phyloP scores from a whole-genome alignment of 371 early-diverging fungal genomes.

The Zopfochytrium polystomum region DNA sequence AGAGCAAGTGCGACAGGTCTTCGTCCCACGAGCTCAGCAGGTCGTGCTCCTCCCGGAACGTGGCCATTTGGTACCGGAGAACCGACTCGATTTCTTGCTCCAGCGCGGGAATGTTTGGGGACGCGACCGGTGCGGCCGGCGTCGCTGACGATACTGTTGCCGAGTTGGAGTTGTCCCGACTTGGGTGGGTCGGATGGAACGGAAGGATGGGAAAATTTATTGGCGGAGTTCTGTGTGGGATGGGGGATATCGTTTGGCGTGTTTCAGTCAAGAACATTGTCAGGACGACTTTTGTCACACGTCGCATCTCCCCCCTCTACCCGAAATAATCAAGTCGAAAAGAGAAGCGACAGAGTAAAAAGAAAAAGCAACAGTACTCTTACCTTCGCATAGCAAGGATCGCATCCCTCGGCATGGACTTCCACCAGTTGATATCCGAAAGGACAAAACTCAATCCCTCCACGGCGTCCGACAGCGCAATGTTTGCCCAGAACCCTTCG shows the following conservation, averaged over 20 bases:
- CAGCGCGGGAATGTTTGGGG: not conserved
- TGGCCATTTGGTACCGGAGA: conserved; percentile 23
- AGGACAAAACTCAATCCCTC: conserved; percentile 19
- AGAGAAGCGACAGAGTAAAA: not conserved
- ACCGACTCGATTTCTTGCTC: conserved; percentile 29
- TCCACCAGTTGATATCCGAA: conserved; percentile 30
- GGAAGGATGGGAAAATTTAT: conserved; percentile 19
- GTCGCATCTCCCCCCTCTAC: not conserved
- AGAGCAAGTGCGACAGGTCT: conserved; percentile 21
- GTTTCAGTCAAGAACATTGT: too few relatives aligned
- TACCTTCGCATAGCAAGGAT: conserved; percentile 24
- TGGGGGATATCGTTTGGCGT: too few relatives aligned
- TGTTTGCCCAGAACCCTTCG: conserved; percentile 38
- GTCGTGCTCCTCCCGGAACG: conserved; percentile 33
- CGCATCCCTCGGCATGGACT: conserved; percentile 30
- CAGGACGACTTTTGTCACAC: too few relatives aligned
- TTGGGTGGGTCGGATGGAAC: not conserved
- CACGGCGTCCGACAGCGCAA: conserved; percentile 25
- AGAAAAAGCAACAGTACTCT: not conserved
- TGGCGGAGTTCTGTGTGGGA: not conserved
- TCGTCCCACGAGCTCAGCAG: conserved; percentile 30
- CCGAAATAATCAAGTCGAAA: not conserved
- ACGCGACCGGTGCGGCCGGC: not conserved
- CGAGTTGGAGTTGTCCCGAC: not conserved
- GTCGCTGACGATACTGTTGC: not conserved